A percentile compares a stretch with the other conserved stretches of the same genome.
phyloP scores from a whole-genome alignment of 2,329 filamentous ascomycete genomes.

The Colletotrichum paranaense region DNA sequence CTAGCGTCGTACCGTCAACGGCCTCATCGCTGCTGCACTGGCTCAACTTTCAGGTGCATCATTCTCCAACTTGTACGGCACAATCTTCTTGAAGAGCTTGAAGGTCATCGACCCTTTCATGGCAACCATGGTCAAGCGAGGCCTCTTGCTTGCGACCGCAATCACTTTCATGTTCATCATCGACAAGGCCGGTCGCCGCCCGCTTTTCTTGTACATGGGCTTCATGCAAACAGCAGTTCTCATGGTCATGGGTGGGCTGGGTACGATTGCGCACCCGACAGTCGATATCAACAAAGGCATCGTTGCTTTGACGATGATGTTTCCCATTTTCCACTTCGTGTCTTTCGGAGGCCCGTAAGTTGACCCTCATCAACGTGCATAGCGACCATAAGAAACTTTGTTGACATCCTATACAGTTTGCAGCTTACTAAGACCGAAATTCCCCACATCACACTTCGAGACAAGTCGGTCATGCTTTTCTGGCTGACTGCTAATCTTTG shows the following conservation, averaged over 20 bases:
- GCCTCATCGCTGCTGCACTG: conserved; percentile 23
- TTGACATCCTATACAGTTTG: conserved; percentile 3
- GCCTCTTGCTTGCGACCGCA: conserved; percentile 33
- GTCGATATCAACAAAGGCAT: conserved; percentile 38
- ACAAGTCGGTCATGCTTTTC: conserved; percentile 35
- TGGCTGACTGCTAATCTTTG: conserved; percentile 28
- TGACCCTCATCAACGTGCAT: no score
- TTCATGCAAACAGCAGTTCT: conserved; percentile 38
- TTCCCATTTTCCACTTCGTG: conserved; percentile 34
- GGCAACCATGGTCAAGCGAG: conserved; percentile 40
- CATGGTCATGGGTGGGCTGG: conserved; percentile 40
- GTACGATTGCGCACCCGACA: conserved; percentile 31
- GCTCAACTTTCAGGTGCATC: conserved; percentile 37
- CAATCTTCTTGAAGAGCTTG: conserved; percentile 38
- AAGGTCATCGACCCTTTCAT: conserved; percentile 42
- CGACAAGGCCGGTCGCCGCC: conserved; percentile 29
- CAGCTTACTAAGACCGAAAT: conserved; percentile 34
- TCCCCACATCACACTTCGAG: conserved; percentile 27
- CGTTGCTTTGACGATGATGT: conserved; percentile 41
- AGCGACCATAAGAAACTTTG: not conserved
- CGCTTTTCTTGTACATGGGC: conserved; percentile 35
- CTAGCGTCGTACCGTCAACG: conserved; percentile 29
- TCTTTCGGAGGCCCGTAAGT: conserved; percentile 34
- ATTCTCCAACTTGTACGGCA: conserved; percentile 39
- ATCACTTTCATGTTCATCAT: conserved; percentile 37